Conservation (phyloP, 73 alveolate genomes). For the Paramecium caudatum region DNA sequence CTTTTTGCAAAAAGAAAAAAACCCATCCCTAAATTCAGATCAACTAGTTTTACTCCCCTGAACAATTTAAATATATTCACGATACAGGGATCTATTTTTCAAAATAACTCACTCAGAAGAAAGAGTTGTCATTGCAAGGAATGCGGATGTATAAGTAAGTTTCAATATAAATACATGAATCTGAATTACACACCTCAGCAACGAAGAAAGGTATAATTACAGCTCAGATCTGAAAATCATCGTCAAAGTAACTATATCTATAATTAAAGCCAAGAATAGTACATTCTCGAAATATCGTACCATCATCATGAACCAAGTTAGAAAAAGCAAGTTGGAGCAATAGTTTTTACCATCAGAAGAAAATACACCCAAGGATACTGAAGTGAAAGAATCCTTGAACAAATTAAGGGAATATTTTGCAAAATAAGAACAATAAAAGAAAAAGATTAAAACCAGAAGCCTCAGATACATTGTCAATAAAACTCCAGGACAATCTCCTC, state of each 20-base stretch:
- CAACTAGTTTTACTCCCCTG: not conserved
- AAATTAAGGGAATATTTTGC: conserved; percentile 11
- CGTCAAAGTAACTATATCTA: not conserved
- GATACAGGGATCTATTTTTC: not conserved
- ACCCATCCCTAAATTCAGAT: not conserved
- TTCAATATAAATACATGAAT: conserved; percentile 44
- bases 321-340: not conserved
- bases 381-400: not conserved
- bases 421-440: conserved; percentile 28
- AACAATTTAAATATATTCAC: conserved; percentile 29
- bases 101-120: conserved; percentile 43
- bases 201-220: not conserved
- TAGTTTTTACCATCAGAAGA: not conserved
- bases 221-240: not conserved
- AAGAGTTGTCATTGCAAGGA: conserved; percentile 55
- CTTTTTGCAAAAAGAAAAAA: conserved; percentile 32
- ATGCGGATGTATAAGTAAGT: conserved; percentile 28
- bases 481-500: not conserved
- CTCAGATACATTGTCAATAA: not conserved
- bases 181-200: not conserved
- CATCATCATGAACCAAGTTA: not conserved
- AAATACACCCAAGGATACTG: conserved; percentile 1
- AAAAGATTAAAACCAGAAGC: not conserved
- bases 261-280: conserved; percentile 34
- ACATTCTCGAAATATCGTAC: conserved; percentile 39